Evolutionary conservation across 345 rosid species (phyloP), one percentile per base, ranked within the genome.

Genomic region (Salix suchowensis): DNA sequence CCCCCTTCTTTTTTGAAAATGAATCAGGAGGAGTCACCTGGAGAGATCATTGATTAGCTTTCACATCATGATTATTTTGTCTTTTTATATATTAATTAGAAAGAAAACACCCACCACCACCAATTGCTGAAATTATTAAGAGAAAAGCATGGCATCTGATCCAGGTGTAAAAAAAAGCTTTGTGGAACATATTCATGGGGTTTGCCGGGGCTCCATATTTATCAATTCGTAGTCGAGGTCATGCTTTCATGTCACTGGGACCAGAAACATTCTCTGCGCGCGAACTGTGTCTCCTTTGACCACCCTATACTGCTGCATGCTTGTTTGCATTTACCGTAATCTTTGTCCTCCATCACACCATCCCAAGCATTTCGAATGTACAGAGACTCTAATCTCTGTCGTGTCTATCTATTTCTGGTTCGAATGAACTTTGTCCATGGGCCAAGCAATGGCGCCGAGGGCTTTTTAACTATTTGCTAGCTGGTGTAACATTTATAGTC

Each of bases 1-100:
- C 32, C 32, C 32, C 3, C 32, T 42, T 65, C 58, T 66, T 70
- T 83, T 76, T 82, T 77, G 46, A 64, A 79, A 73, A 76, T 37
- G 60, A 76, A 34, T 5, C 0, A 34, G 37, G 37, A 76, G 36
- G 68, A 76, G 21, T 65, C 58, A 36, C 60, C 64, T 7, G 42
- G 65, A 32, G 58, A 77, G 23, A 80, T 78, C 62, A 64, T 79
- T 83, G 78, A 77, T 84, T 80, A 69, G 64, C 42, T 74, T 67
- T 65, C 73, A 78, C 66, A 70, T 54, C 88, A 82, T 86, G 78
- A 87, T 88, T 84, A 77, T 72, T 81, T 88, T 85, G 85, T 86
- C 88, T 80, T 85, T 54, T 67, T 76, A 74, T 68, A 62, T 83
- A 74, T 77, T 60, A 81, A 55, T 70, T 23, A 72, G n/a, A 75